These are phyloP conservation scores for Zymoseptoria tritici DNA, from an alignment of 2,329 filamentous ascomycete genomes.

Conservation along the genomic window DNA sequence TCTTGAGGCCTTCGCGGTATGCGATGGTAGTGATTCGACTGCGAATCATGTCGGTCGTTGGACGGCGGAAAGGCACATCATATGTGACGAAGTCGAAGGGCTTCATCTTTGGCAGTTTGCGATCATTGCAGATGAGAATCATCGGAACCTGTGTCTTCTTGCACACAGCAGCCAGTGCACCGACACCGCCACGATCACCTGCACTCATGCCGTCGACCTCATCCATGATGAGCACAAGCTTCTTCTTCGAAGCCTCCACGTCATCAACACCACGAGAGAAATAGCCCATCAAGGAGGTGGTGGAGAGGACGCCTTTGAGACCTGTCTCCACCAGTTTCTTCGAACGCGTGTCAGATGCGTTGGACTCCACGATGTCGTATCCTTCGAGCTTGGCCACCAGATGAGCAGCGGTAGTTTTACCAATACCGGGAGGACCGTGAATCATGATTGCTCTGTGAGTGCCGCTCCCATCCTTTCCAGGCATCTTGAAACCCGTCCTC, in stretches of 20 bases:
- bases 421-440: constrained; percentile 90
- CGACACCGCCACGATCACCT: constrained; percentile 90
- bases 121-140: constrained; percentile 97
- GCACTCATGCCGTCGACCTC: constrained; percentile 99
- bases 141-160: constrained; percentile 92
- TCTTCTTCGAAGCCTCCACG: constrained; percentile 76
- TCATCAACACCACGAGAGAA: constrained; percentile 76
- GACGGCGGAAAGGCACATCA: constrained; percentile 80
- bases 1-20: constrained; percentile 80
- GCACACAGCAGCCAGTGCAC: constrained; percentile 86
- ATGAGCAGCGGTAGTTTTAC: constrained; percentile 95
- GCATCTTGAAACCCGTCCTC: constrained; percentile 72
- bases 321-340: constrained; percentile 90
- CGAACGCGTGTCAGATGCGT: constrained; percentile 90
- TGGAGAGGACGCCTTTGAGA: constrained; percentile 84
- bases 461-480: constrained; percentile 77
- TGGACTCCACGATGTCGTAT: constrained; percentile 89
- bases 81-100: constrained; percentile 83
- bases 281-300: constrained; percentile 84
- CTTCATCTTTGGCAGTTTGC: constrained; percentile 91
- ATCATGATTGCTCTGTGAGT: constrained; percentile 85
- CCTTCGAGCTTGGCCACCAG: constrained; percentile 87
- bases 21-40: constrained; percentile 93
- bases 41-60: constrained; percentile 83
- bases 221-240: constrained; percentile 95